Base-by-base conservation (phyloP, 371 early-diverging fungal species). In the Mortierella sp. region DNA sequence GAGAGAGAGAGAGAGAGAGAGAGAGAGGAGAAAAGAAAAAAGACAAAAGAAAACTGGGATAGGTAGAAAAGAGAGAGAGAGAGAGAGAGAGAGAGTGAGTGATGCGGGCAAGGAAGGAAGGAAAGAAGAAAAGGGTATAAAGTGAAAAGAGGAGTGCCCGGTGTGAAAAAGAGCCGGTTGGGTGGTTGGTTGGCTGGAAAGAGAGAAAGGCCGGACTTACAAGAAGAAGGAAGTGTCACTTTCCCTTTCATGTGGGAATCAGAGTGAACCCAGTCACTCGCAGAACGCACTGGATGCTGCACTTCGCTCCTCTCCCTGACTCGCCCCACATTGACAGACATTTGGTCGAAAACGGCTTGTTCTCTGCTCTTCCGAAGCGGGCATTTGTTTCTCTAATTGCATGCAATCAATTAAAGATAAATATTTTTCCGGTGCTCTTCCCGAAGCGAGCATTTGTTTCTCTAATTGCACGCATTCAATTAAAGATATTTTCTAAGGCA, bases 221-320 rank as follows among this genome's bases (percentile, higher is more conserved):
- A n/a, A 28, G 31, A 58, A 28, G 28, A 55, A 55, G 4, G 8
- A 38, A 28, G 26, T 42, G 68, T 68, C 68, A 68, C 68, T 68
- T 65, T 68, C 44, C 50, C 16, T 50, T 50, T 38, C 68, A 68
- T 68, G 68, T 68, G 68, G 68, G 68, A 68, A 63, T 58, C 42
- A 38, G 42, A 1, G 42, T 38, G 42, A 38, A 38, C 42, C 42
- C 42, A 38, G 42, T 38, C 42, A 38, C 42, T 38, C 42, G 42
- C 42, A 3, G 42, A 38, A 38, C n/a, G 42, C 5, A 5, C 42
- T 38, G 42, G 5, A 38, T 38, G n/a, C n/a, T n/a, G n/a, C n/a
- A n/a, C n/a, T n/a, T n/a, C n/a, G n/a, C n/a, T n/a, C n/a, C n/a
- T n/a, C n/a, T n/a, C n/a, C n/a, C n/a, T n/a, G n/a, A n/a, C n/a